phyloP scores from a whole-genome alignment of 495 filamentous ascomycete genomes.

The Tirmania nivea region DNA sequence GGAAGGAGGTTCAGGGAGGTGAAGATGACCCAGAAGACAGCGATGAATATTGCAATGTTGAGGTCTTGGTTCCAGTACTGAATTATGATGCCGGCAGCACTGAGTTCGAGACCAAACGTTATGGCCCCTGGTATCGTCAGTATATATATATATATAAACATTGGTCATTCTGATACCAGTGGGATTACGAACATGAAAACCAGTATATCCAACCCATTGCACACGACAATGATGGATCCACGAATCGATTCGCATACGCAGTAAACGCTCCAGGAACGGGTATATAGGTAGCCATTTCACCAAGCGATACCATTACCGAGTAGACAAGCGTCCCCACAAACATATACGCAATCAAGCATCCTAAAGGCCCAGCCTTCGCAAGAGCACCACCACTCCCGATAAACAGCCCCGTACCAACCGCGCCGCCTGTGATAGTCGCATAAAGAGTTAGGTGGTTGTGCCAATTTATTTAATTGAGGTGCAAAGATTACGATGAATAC shows the following conservation, averaged over 20 bases:
- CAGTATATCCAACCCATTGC: slow-evolving; percentile 38
- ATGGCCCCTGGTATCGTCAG: slow-evolving; percentile 34
- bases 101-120: slow-evolving; percentile 34
- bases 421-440: slow-evolving; percentile 34
- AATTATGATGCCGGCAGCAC: slow-evolving; percentile 33
- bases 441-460: slow-evolving; percentile 28
- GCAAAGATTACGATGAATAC: not conserved
- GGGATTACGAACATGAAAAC: slow-evolving; percentile 23
- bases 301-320: slow-evolving; percentile 31
- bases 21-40: slow-evolving; percentile 32
- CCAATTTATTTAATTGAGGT: slow-evolving; percentile 25
- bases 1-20: slow-evolving; percentile 50
- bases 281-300: slow-evolving; percentile 49
- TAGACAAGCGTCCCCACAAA: slow-evolving; percentile 28
- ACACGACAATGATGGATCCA: slow-evolving; percentile 62
- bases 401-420: slow-evolving; percentile 45
- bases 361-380: slow-evolving; percentile 26
- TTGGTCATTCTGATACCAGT: slow-evolving; percentile 26
- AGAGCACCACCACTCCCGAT: slow-evolving; percentile 30
- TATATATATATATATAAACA: slow-evolving; percentile 26
- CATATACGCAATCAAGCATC: slow-evolving; percentile 33
- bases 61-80: slow-evolving; percentile 35
- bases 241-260: slow-evolving; percentile 52
- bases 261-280: slow-evolving; percentile 36
- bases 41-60: slow-evolving; percentile 42